Conservation (phyloP, 208 protist genomes). For the Porcisia hertigi region DNA sequence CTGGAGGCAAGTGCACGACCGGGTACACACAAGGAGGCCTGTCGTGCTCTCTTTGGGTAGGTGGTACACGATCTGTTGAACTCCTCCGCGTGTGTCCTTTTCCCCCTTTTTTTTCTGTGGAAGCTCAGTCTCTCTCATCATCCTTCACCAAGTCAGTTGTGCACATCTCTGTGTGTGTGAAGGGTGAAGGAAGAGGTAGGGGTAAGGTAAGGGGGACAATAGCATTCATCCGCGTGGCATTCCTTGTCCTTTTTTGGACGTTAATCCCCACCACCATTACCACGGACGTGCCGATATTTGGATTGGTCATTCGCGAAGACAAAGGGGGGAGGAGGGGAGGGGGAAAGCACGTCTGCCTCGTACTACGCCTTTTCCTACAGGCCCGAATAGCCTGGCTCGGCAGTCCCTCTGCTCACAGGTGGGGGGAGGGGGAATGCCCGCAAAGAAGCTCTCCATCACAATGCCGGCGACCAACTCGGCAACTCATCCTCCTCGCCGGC, state of each 20-base stretch:
- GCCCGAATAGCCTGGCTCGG: neutral
- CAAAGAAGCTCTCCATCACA: conserved; percentile 10
- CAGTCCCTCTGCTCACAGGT: neutral
- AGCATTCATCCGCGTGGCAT: neutral
- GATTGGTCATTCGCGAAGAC: too few species aligned
- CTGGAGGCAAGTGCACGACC: neutral
- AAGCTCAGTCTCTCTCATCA: neutral
- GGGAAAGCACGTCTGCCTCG: too few species aligned
- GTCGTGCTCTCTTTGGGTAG: neutral
- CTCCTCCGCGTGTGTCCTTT: neutral
- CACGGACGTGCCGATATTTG: too few species aligned
- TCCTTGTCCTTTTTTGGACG: neutral
- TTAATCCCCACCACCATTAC: neutral
- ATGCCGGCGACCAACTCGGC: neutral
- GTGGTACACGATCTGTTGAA: neutral
- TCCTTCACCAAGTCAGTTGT: neutral
- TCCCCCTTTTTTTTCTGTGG: neutral
- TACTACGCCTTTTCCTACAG: too few species aligned
- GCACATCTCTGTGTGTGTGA: neutral
- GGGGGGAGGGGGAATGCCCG: conserved; percentile 7
- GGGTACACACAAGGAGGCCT: neutral
- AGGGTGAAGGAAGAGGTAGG: neutral
- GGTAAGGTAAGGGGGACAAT: too few species aligned
- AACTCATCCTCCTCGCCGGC: conserved; percentile 5
- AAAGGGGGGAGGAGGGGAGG: too few species aligned